Evolutionary conservation across 352 stramenopile genomes (phyloP).

Genomic region (Pelagophyceae sp.): DNA sequence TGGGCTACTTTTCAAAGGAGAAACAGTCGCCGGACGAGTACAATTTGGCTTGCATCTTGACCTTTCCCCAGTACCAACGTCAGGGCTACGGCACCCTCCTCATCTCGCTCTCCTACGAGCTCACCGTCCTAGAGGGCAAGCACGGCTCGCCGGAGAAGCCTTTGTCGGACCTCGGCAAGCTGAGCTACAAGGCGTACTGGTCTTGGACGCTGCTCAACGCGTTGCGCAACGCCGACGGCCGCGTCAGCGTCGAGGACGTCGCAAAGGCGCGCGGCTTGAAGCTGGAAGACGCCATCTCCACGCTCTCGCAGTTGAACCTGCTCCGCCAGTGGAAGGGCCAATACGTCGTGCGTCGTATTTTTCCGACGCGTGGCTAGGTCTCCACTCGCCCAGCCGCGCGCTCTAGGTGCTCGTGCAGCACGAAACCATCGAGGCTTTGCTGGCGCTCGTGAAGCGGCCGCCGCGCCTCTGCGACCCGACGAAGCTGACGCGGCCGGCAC

Average conservation of each 20-base stretch:
- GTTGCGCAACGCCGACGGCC: slow-evolving; percentile 53
- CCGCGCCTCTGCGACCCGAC: slow-evolving; percentile 34
- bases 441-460: slow-evolving; percentile 38
- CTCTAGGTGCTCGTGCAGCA: slow-evolving; percentile 85
- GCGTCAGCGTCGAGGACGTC: slow-evolving; percentile 83
- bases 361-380: no score
- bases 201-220: slow-evolving; percentile 86
- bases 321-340: slow-evolving; percentile 98
- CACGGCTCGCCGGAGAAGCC: slow-evolving; percentile 96
- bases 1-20: slow-evolving; percentile 98
- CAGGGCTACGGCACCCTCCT: slow-evolving; percentile 99
- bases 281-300: slow-evolving; percentile 96
- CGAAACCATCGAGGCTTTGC: slow-evolving; percentile 70
- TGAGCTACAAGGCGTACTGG: slow-evolving; percentile 98
- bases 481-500: no score
- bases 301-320: slow-evolving; percentile 91
- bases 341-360: slow-evolving; percentile 95
- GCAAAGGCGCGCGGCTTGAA: slow-evolving; percentile 77
- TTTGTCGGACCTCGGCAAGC: slow-evolving; percentile 93
- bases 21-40: slow-evolving; percentile 95
- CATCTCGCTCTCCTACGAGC: slow-evolving; percentile 97
- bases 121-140: slow-evolving; percentile 95
- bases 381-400: no score
- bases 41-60: slow-evolving; percentile 99
- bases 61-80: slow-evolving; percentile 95